A percentile compares a stretch with the other conserved stretches of the same genome.
These are phyloP conservation scores for Jamesozyma hellenica DNA, from an alignment of 805 yeast species.

Conservation along the genomic window DNA sequence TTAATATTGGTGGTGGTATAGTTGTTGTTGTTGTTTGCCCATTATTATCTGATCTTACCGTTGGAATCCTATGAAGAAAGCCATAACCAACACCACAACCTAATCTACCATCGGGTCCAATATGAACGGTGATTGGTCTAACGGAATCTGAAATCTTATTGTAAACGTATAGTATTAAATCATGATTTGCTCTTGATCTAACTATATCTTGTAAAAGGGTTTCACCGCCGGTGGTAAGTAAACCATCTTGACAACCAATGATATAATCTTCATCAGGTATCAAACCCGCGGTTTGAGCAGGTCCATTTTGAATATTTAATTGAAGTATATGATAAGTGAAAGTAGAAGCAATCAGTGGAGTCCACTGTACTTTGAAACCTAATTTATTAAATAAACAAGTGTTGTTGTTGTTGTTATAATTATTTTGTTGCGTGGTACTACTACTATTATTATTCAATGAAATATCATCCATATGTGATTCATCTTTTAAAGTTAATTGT, in stretches of 20 bases:
- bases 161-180: constrained; percentile 60
- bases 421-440: background rate
- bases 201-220: constrained; percentile 61
- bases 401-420: constrained; percentile 13
- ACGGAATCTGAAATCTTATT: constrained; percentile 80
- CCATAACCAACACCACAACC: constrained; percentile 98
- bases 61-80: constrained; percentile 73
- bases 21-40: too few species aligned
- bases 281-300: constrained; percentile 76
- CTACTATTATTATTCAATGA: constrained; percentile 19
- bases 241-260: constrained; percentile 79
- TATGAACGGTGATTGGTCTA: constrained; percentile 76
- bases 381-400: constrained; percentile 35
- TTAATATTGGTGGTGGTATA: background rate
- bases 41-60: constrained; percentile 16
- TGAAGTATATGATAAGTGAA: constrained; percentile 79
- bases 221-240: constrained; percentile 82
- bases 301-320: constrained; percentile 57
- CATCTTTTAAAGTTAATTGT: constrained; percentile 24
- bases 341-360: constrained; percentile 64
- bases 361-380: constrained; percentile 67
- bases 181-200: constrained; percentile 37
- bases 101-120: constrained; percentile 72
- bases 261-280: constrained; percentile 81
- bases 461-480: constrained; percentile 19